Conservation (phyloP, 2,329 filamentous ascomycete species). For the Fusarium ramigenum region DNA sequence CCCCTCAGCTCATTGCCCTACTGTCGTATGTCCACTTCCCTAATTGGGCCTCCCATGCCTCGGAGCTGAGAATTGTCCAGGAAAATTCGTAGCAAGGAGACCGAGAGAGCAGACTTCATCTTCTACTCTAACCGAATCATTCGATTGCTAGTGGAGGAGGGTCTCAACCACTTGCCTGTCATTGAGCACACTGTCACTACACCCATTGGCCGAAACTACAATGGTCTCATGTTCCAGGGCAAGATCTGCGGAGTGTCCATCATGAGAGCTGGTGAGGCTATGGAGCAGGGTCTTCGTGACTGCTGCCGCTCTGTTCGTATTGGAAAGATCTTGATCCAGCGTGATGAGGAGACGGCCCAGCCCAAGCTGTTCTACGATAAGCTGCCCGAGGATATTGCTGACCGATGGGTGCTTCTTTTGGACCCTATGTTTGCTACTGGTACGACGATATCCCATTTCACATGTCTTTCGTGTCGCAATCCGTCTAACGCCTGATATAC, state of each 20-base stretch:
- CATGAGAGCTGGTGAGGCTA: conserved; percentile 97
- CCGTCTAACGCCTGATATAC: conserved; percentile 15
- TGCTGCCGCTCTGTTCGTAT: conserved; percentile 98
- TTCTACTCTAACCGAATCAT: conserved; percentile 99
- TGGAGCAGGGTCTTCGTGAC: conserved; percentile 96
- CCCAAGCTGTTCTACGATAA: conserved; percentile 98
- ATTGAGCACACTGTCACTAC: conserved; percentile 90
- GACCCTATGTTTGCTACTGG: conserved; percentile 99
- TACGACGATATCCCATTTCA: conserved; percentile 48
- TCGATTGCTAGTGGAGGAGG: conserved; percentile 94
- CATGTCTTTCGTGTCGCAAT: background rate
- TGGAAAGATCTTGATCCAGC: conserved; percentile 97
- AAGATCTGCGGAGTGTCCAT: conserved; percentile 99
- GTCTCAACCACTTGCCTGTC: conserved; percentile 93
- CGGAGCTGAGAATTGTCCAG: conserved; percentile 58
- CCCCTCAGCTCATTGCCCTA: conserved; percentile 94
- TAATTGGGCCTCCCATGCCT: conserved; percentile 17
- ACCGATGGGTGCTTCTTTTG: conserved; percentile 90
- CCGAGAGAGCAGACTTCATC: conserved; percentile 94
- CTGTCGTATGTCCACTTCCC: conserved; percentile 78
- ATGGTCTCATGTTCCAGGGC: conserved; percentile 93
- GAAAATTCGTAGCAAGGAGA: conserved; percentile 93
- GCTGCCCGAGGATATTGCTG: conserved; percentile 89
- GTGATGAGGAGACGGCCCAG: conserved; percentile 92
- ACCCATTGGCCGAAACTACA: conserved; percentile 87